Evolutionary conservation across 2,329 filamentous ascomycete species (phyloP), one percentile per base, ranked within the genome.

Genomic region (Annulohypoxylon truncatum): DNA sequence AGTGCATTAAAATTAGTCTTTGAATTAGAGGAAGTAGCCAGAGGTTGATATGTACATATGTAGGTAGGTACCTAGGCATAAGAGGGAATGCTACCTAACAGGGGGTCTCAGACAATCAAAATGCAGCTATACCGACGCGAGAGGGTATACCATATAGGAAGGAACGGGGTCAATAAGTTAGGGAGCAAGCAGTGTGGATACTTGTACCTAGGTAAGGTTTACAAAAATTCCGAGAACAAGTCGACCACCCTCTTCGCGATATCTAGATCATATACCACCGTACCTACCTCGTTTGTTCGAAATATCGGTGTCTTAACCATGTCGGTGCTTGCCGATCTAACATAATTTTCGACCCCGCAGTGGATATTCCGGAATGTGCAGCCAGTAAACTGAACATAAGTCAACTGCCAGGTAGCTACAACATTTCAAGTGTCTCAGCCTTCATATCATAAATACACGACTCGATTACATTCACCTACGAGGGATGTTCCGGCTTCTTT

Each of bases 401-500:
- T 42, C 10, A 18, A 42, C 2, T 6, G 38, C 3, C 15, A 22
- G 18, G 15, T 42, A 42, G 38, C 38, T 42, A 42, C 15, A 42
- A 15, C 38, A 42, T 42, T 42, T 42, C 38, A 10, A 18, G 38
- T 20, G 10, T 22, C 4, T 8, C 5, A 9, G 38, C 18, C 18
- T 22, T 22, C 8, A 42, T 42, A 20, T 42, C 22, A 42, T 22
- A 42, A 42, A 42, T 42, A 1, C 18, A 4, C 3, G 38, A 42
- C 7, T 40, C n/a, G n/a, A n/a, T 18, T 18, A 40, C 8, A 8
- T 18, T 18, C n/a, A 40, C 35, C n/a, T 22, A 35, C 29, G 8
- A 51, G 10, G 18, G 8, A 38, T 52, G 20, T 52, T 35, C 35
- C n/a, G 10, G 18, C 69, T 84, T 87, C 28, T 91, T 87, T 79